Evolutionary conservation across 2,329 filamentous ascomycete genomes (phyloP).

Genomic region (Clonostachys sp.): DNA sequence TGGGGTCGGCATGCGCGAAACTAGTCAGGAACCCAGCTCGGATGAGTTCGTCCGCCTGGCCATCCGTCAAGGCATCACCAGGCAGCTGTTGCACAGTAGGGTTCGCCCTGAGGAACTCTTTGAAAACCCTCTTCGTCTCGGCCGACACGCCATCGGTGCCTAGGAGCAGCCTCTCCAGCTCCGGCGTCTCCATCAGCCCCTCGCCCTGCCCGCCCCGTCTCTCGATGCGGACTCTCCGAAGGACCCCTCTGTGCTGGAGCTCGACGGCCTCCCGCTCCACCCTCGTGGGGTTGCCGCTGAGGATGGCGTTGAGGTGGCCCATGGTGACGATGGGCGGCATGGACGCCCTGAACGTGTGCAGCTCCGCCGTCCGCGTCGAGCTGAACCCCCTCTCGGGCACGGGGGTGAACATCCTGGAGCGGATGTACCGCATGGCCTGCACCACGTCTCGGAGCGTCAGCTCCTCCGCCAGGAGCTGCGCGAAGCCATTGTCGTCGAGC

Average conservation of each 20-base stretch:
- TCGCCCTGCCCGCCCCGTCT: slow-evolving; percentile 58
- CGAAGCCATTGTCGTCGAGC: slow-evolving; percentile 57
- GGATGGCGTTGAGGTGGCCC: slow-evolving; percentile 61
- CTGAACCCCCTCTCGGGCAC: slow-evolving; percentile 62
- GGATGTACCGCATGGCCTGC: slow-evolving; percentile 61
- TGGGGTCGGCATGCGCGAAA: slow-evolving; percentile 18
- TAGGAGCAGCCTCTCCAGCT: slow-evolving; percentile 46
- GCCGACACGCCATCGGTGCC: slow-evolving; percentile 26
- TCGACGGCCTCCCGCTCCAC: slow-evolving; percentile 65
- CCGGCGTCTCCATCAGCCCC: slow-evolving; percentile 53
- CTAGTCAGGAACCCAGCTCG: slow-evolving; percentile 63
- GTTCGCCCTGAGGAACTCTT: slow-evolving; percentile 42
- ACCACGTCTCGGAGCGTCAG: slow-evolving; percentile 55
- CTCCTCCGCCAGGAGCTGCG: slow-evolving; percentile 48
- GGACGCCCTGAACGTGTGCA: slow-evolving; percentile 54
- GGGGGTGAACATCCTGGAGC: slow-evolving; percentile 56
- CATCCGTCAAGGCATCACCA: slow-evolving; percentile 25
- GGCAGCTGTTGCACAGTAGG: slow-evolving; percentile 31
- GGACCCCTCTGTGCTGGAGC: slow-evolving; percentile 47
- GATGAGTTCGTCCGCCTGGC: slow-evolving; percentile 54
- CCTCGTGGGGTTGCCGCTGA: slow-evolving; percentile 52
- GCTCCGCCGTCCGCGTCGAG: slow-evolving; percentile 56
- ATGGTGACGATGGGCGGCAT: slow-evolving; percentile 62
- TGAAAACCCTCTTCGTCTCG: slow-evolving; percentile 44
- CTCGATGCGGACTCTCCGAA: slow-evolving; percentile 61